A percentile compares a stretch with the other conserved stretches of the same genome.
These are phyloP conservation scores for Ogataea polymorpha DNA, from an alignment of 805 yeast genomes.

Conservation along the genomic window DNA sequence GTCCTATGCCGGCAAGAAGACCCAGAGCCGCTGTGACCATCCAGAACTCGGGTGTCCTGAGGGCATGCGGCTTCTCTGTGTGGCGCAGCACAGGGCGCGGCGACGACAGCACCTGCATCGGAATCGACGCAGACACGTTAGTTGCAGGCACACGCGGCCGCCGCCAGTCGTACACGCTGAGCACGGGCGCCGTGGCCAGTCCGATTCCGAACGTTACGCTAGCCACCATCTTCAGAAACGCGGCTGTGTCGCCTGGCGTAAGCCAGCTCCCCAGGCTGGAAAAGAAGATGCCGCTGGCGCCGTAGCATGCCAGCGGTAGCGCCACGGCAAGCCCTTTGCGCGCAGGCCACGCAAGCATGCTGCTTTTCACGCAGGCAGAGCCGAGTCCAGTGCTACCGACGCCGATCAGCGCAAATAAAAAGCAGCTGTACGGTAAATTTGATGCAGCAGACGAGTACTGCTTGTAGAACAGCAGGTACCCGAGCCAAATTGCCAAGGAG, in stretches of 20 bases:
- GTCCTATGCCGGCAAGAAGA: slow-evolving; percentile 62
- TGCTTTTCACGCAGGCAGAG: slow-evolving; percentile 66
- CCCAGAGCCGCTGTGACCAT: slow-evolving; percentile 49
- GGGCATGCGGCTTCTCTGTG: slow-evolving; percentile 2
- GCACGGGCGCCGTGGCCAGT: slow-evolving; percentile 44
- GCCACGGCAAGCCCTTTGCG: slow-evolving; percentile 73
- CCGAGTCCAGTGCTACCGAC: slow-evolving; percentile 65
- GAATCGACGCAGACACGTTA: slow-evolving; percentile 5
- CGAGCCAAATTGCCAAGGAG: slow-evolving; percentile 44
- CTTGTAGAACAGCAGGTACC: slow-evolving; percentile 52
- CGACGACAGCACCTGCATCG: slow-evolving; percentile 4
- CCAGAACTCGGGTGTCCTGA: slow-evolving; percentile 40
- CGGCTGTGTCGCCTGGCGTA: slow-evolving; percentile 56
- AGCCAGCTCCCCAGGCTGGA: slow-evolving; percentile 52
- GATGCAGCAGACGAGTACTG: slow-evolving; percentile 45
- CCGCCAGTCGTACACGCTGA: slow-evolving; percentile 39
- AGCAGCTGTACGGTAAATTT: slow-evolving; percentile 40
- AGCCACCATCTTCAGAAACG: slow-evolving; percentile 47
- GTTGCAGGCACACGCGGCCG: slow-evolving; percentile 21
- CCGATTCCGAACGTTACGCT: slow-evolving; percentile 41
- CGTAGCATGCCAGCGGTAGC: slow-evolving; percentile 70
- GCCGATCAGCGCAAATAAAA: slow-evolving; percentile 56
- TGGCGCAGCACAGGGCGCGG: slow-evolving; percentile 7
- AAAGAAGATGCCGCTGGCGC: slow-evolving; percentile 67
- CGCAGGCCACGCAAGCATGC: slow-evolving; percentile 66